Conservation (phyloP, 169 alveolate genomes). For the Eimeria maxima region DNA sequence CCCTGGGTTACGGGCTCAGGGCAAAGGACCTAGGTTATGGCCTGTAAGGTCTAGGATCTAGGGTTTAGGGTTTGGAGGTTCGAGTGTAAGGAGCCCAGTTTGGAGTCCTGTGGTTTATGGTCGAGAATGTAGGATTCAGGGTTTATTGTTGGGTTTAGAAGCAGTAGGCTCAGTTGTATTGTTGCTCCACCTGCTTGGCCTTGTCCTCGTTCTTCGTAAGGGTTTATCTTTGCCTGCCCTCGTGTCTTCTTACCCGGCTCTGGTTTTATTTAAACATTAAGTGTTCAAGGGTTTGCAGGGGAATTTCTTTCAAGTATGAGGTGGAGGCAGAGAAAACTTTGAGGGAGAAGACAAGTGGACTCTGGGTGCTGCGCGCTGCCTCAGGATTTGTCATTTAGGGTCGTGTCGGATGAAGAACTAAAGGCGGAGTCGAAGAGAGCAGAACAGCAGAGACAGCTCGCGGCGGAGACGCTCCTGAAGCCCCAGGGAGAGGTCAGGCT, state of each 20-base stretch:
- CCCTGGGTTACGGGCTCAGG: not conserved
- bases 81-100: not conserved
- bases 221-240: not conserved
- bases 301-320: not conserved
- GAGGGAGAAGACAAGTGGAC: not conserved
- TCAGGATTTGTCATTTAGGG: conserved; percentile 71
- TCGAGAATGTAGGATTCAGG: not conserved
- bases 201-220: not conserved
- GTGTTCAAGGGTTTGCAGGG: not conserved
- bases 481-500: conserved; percentile 62
- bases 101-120: not conserved
- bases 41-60: not conserved
- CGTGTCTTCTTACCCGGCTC: not conserved
- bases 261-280: not conserved
- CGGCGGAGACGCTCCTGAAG: conserved; percentile 58
- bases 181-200: not conserved
- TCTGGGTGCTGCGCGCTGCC: not conserved
- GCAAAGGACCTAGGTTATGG: not conserved
- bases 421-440: conserved; percentile 82
- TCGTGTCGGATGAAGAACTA: conserved; percentile 71
- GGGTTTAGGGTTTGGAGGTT: not conserved
- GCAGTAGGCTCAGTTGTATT: not conserved
- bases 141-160: not conserved
- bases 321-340: not conserved
- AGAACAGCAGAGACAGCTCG: conserved; percentile 79